Base-by-base conservation (phyloP, 352 stramenopile species). In the Pythium biforme region DNA sequence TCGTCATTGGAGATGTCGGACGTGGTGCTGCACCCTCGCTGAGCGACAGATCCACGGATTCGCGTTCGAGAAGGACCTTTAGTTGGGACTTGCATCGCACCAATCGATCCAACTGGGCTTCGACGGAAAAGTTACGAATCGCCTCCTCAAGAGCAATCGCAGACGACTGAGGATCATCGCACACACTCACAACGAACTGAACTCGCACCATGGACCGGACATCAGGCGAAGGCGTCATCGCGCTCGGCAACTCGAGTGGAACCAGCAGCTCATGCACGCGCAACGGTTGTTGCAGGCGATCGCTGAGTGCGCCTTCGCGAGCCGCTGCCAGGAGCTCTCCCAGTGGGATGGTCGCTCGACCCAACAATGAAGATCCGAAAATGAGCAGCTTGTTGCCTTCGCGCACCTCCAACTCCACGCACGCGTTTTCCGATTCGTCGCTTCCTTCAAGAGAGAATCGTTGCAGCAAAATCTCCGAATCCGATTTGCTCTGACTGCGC, bases 351-450 rank as follows among this genome's bases (percentile, higher is more conserved):
- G 53, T 68, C 14, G 70, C 75, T 4, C 68, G 76, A 20, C 78
- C 79, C 11, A 93, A 60, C 34, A 90, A 41, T 1, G 83, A 88
- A 0, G 83, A 93, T 0, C 81, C 81, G 46, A 93, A 92, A 11
- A 65, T 65, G 6, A 90, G 58, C 34, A 90, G 62, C 31, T 77
- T 83, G 52, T 91, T 83, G 17, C 76, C 68, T 70, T 93, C 83
- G 51, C 83, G 77, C 26, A 93, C 75, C 47, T 93, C 76, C n/a
- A 91, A 29, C 55, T 72, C 59, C 6, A 65, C 20, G n/a, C 51
- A 60, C 14, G 59, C 22, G 9, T 10, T 55, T 15, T 62, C 37
- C 27, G 27, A 23, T 23, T 65, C 27, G 11, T 12, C 40, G 20
- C 31, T 17, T 25, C 50, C 51, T 55, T 68, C 55, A 1, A 62